Conservation (phyloP, 2,329 filamentous ascomycete genomes). For the Lasiodiplodia gonubiensis region DNA sequence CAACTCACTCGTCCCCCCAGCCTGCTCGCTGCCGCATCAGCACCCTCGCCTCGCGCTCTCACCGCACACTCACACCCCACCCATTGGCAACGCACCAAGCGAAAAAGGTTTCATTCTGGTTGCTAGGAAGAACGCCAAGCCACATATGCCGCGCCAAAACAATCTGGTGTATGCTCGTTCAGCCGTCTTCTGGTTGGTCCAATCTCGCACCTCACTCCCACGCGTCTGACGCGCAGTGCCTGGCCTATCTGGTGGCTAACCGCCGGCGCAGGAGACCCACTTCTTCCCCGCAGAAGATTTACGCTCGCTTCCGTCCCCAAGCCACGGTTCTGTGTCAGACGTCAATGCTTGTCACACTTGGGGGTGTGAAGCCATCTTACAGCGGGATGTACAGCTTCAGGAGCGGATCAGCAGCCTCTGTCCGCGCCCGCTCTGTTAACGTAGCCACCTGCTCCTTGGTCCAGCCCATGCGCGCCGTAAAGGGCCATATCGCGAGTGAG, state of each 20-base stretch:
- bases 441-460: constrained; percentile 38
- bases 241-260: constrained; percentile 17
- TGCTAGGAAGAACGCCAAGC: constrained; percentile 18
- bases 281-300: constrained; percentile 27
- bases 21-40: background rate
- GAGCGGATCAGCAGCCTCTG: constrained; percentile 38
- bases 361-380: constrained; percentile 36
- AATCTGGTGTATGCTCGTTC: constrained; percentile 10
- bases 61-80: background rate
- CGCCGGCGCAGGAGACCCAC: constrained; percentile 23
- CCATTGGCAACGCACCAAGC: background rate
- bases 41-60: background rate
- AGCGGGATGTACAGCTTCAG: constrained; percentile 46
- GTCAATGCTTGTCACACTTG: constrained; percentile 1
- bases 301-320: constrained; percentile 39
- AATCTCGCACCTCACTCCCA: constrained; percentile 10
- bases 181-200: constrained; percentile 6
- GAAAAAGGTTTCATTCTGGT: constrained; percentile 10
- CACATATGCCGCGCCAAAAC: constrained; percentile 21
- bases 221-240: constrained; percentile 13
- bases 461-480: constrained; percentile 42
- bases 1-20: background rate
- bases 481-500: constrained; percentile 46
- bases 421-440: constrained; percentile 39
- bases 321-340: constrained; percentile 33